phyloP scores from a whole-genome alignment of 140 eudicot genomes.

The Stevia rebaudiana region DNA sequence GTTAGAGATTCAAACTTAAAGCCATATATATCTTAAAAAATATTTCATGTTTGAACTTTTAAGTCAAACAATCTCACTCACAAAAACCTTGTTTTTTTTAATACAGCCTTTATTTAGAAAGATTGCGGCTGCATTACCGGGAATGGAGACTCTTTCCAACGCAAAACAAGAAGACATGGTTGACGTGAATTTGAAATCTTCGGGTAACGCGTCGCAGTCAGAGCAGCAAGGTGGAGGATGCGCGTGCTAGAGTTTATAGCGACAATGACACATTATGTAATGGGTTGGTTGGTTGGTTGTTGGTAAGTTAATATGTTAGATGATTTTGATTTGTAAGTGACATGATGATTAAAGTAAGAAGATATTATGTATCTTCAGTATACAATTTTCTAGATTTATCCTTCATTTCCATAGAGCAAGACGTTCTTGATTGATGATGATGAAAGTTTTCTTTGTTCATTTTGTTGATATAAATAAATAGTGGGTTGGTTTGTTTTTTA shows the following conservation, averaged over 20 bases:
- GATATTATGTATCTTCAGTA: slow-evolving; percentile 22
- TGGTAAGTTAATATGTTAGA: slow-evolving; percentile 23
- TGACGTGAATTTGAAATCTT: slow-evolving; percentile 21
- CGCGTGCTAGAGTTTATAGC: slow-evolving; percentile 4
- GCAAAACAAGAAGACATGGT: slow-evolving; percentile 15
- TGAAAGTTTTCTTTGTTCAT: background rate
- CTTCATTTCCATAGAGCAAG: slow-evolving; percentile 12
- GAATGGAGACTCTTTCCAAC: slow-evolving; percentile 7
- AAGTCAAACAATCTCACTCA: slow-evolving; percentile 1
- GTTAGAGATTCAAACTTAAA: background rate
- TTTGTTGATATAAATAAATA: background rate
- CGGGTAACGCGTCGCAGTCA: background rate
- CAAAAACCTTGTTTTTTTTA: background rate
- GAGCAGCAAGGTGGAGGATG: slow-evolving; percentile 12
- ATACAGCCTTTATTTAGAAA: slow-evolving; percentile 7
- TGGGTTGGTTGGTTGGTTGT: slow-evolving; percentile 2
- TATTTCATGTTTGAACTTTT: background rate
- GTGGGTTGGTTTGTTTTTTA: background rate
- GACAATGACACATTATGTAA: slow-evolving; percentile 19
- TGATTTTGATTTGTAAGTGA: slow-evolving; percentile 21
- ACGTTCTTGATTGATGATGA: slow-evolving; percentile 3
- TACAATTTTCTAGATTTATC: slow-evolving; percentile 11
- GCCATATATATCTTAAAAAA: background rate
- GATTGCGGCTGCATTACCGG: slow-evolving; percentile 14
- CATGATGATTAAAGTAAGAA: slow-evolving; percentile 23